Evolutionary conservation across 352 stramenopile genomes (phyloP).

Genomic region (Globisporangium viniferum): DNA sequence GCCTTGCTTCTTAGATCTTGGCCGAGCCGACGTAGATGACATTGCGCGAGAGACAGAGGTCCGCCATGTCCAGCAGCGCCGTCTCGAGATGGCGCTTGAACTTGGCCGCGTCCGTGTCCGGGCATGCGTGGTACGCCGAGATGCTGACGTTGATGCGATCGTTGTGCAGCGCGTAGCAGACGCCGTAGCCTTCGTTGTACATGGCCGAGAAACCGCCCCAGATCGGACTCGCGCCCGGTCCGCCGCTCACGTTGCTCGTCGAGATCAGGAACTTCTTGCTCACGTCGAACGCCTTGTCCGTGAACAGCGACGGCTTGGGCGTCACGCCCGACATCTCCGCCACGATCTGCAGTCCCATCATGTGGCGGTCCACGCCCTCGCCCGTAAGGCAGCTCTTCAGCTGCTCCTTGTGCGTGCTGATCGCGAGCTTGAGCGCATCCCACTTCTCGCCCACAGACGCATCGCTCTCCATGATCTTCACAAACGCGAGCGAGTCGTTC

Average conservation of each 20-base stretch:
- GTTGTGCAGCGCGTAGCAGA: slow-evolving; percentile 95
- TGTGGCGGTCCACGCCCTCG: slow-evolving; percentile 93
- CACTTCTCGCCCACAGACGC: slow-evolving; percentile 69
- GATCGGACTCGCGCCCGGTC: slow-evolving; percentile 91
- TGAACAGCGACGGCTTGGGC: slow-evolving; percentile 89
- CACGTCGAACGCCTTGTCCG: slow-evolving; percentile 90
- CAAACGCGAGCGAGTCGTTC: slow-evolving; percentile 88
- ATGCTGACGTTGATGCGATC: slow-evolving; percentile 96
- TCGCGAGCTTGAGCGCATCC: slow-evolving; percentile 86
- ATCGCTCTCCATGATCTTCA: slow-evolving; percentile 86
- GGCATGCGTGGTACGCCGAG: slow-evolving; percentile 83
- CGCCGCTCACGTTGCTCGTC: slow-evolving; percentile 94
- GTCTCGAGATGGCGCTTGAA: slow-evolving; percentile 93
- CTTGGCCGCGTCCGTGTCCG: slow-evolving; percentile 71
- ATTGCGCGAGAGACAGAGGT: slow-evolving; percentile 88
- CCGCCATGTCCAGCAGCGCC: slow-evolving; percentile 94
- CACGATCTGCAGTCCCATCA: slow-evolving; percentile 96
- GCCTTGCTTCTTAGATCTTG: slow-evolving; percentile 64
- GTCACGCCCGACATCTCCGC: slow-evolving; percentile 89
- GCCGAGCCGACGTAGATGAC: slow-evolving; percentile 87
- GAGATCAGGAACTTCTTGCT: slow-evolving; percentile 95
- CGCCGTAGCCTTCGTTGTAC: slow-evolving; percentile 93
- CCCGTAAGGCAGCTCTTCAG: slow-evolving; percentile 82
- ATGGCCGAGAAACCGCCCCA: slow-evolving; percentile 97
- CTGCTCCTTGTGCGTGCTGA: slow-evolving; percentile 90